Conservation (phyloP, 176 grass and related monocot genomes). For the Pharus latifolius region DNA sequence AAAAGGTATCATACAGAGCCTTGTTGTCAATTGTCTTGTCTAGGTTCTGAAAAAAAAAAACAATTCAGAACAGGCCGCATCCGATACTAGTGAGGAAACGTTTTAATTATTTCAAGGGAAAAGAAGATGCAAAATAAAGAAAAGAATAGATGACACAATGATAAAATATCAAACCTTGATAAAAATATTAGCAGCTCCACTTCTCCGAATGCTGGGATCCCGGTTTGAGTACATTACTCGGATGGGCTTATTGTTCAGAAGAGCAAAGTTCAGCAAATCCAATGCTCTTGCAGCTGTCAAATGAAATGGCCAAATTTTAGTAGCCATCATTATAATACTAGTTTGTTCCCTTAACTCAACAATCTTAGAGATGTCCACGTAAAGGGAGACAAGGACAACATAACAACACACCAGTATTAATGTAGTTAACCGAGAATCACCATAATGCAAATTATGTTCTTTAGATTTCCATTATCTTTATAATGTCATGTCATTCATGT, state of each 20-base stretch:
- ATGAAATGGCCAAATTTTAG: too few relatives aligned
- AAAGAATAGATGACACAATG: neutral
- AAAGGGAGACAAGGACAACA: too few relatives aligned
- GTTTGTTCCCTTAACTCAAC: too few relatives aligned
- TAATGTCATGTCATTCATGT: too few relatives aligned
- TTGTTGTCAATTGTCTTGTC: conserved; percentile 74
- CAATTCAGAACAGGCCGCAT: neutral
- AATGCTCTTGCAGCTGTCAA: conserved; percentile 47
- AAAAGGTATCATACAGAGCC: conserved; percentile 55
- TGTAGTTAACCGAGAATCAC: too few relatives aligned
- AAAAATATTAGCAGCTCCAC: conserved; percentile 68
- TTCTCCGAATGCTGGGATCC: conserved; percentile 59
- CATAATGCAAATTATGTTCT: too few relatives aligned
- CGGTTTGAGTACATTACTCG: conserved; percentile 81
- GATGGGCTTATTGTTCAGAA: conserved; percentile 51
- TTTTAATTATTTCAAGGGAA: neutral
- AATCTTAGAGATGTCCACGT: too few relatives aligned
- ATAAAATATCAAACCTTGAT: conserved; percentile 35
- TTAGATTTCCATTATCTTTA: too few relatives aligned
- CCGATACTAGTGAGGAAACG: too few relatives aligned
- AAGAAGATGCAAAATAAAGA: neutral
- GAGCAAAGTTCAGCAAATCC: conserved; percentile 60
- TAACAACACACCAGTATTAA: too few relatives aligned
- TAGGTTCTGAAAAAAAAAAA: conserved; percentile 43
- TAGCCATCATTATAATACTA: too few relatives aligned